Evolutionary conservation across 768 basidiomycete species (phyloP), one percentile per base, ranked within the genome.

Genomic region (Boletus reticuloceps): DNA sequence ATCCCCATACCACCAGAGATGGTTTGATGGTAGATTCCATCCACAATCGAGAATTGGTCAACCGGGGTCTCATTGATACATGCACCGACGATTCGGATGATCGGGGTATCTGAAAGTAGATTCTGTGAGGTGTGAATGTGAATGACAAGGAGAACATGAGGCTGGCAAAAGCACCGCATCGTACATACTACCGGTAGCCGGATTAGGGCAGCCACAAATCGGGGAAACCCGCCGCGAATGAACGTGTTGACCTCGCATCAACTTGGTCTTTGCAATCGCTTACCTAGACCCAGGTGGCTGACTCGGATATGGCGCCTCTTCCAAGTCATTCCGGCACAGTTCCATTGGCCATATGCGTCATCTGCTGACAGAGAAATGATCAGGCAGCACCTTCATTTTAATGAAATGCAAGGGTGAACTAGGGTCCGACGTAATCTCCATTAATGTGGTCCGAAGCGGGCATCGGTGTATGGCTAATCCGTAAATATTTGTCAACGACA

Each of bases 121-220:
- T 56, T 42, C 44, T 16, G 57, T 43, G 53, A 50, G 53, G 56
- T 44, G 56, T 51, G 62, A 64, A 64, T 55, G 67, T 64, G 67
- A 56, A 50, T 61, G 29, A 58, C 54, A 67, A 58, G 68, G 62
- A 47, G 8, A 61, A 65, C 67, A 68, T 45, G 67, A 68, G 67
- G 67, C 63, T 22, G 20, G 34, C 41, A 55, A 58, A 47, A 57
- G 67, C 67, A 69, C 58, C 45, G 66, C 59, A 44, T 56, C 40
- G 27, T 37, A 38, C 47, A 22, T 54, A 50, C 59, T 54, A 50
- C 59, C 58, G 50, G 22, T 48, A 59, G 45, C 53, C 63, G 59
- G 47, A 45, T 59, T 50, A 58, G 61, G 63, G 51, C 52, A n/a
- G n/a, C n/a, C n/a, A n/a, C n/a, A n/a, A 54, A 56, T 58, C 60